Evolutionary conservation across 1,284 basidiomycete genomes (phyloP), one percentile per base, ranked within the genome.

Genomic region (Fomitopsis betulina): DNA sequence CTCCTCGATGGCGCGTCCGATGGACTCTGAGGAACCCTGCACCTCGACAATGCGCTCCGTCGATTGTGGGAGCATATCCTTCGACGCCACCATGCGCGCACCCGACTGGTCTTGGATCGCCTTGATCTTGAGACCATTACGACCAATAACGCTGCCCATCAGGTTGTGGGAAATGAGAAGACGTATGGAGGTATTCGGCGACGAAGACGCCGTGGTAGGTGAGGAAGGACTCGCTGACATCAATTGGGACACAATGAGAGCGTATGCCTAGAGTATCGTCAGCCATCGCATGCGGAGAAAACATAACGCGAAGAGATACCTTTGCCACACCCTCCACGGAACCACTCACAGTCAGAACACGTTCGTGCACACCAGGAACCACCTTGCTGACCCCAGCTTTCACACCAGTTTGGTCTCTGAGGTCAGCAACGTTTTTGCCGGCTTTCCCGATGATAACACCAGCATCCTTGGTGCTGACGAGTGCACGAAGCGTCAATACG

Each of bases 111-210:
- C 97, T 73, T 99, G 97, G 73, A 99, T 99, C 73, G 96, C 94
- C 80, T 99, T 99, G 77, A 99, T 99, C 86, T 98, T 99, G 73
- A 93, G 87, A 64, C 97, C 97, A 60, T 80, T 91, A 68, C 96
- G 93, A 65, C 97, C 97, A 68, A 99, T 99, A 75, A 99, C 94
- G 58, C 95, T 96, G 57, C 97, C 97, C 97, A 99, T 99, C 65
- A 98, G 85, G 74, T 97, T 96, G 80, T 99, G 96, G 56, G 95
- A 97, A 72, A 99, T 94, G 69, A 99, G 86, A 63, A 97, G 91
- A 60, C 94, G 93, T 72, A 98, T 89, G 60, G 94, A 92, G 57
- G 94, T 95, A 87, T 53, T 88, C 79, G 65, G 84, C 76, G 62
- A 82, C 60, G 86, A 80, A 49, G 84, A 80, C 33, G 83, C 83